phyloP scores from a whole-genome alignment of 768 basidiomycete species.

The Pleurotus tuoliensis region DNA sequence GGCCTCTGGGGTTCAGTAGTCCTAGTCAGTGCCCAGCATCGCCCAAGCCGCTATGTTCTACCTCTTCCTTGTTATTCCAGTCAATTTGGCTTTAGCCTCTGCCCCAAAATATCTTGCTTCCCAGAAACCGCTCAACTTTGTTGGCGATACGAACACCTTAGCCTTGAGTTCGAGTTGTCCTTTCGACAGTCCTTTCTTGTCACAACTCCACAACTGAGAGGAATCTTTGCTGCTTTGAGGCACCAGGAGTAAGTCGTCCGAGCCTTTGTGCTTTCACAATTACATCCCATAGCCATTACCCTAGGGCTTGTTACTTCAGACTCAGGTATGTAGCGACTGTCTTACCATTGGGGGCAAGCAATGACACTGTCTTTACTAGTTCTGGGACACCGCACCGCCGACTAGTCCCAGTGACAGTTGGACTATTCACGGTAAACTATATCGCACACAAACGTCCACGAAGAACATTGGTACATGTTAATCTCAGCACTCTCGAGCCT shows the following conservation, averaged over 20 bases:
- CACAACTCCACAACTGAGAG: slow-evolving; percentile 10
- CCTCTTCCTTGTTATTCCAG: background rate
- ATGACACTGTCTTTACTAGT: slow-evolving; percentile 23
- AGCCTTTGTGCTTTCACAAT: background rate
- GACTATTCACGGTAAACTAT: slow-evolving; percentile 51
- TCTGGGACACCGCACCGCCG: slow-evolving; percentile 52
- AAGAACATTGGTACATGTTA: background rate
- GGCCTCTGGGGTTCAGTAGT: no score
- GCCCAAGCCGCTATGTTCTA: background rate
- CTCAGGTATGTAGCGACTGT: slow-evolving; percentile 10
- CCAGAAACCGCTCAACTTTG: background rate
- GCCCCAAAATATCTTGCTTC: background rate
- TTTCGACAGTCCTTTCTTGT: slow-evolving; percentile 10
- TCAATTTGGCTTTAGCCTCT: background rate
- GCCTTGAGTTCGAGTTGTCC: slow-evolving; percentile 1
- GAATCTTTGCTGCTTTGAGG: slow-evolving; percentile 17
- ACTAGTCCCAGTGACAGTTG: slow-evolving; percentile 51
- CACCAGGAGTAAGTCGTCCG: slow-evolving; percentile 14
- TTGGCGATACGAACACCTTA: background rate
- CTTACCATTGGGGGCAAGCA: background rate
- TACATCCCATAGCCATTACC: background rate
- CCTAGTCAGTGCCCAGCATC: no score
- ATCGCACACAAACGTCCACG: no score
- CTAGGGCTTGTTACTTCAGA: slow-evolving; percentile 20
- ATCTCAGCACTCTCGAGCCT: slow-evolving; percentile 52